Evolutionary conservation across 2,329 filamentous ascomycete species (phyloP), one percentile per base, ranked within the genome.

Genomic region (Aspergillus ruber): DNA sequence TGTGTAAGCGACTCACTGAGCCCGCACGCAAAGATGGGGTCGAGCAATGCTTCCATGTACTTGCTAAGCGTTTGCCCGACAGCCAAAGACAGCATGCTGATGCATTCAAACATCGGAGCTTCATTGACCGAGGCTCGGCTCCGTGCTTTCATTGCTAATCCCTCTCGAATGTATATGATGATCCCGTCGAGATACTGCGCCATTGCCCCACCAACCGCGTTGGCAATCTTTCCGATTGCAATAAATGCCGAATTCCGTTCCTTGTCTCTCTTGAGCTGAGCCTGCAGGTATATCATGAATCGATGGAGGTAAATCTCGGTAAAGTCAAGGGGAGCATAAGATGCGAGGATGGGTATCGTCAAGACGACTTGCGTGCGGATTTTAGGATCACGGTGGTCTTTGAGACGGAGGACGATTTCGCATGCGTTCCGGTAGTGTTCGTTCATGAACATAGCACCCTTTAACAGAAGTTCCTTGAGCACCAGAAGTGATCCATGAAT

Each of bases 391-490:
- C 88, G 83, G 59, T 97, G 89, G 58, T 98, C 93, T 67, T 95
- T 95, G 67, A 95, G 88, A 52, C 87, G 86, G 55, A 91, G 84
- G 32, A 96, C 88, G 53, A 93, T 90, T 53, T 98, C 93, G 65
- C 91, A 97, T 9, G 89, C 85, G 58, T 95, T 88, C 49, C 85
- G 82, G 68, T 97, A 98, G 63, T 90, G 83, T 35, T 90, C 88
- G 61, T 95, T 90, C 93, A 98, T 97, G 69, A 95, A 98, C 91
- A 98, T 98, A 58, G 90, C 90, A 45, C 93, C 93, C 65, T 95
- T 91, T 53, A 93, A 82, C 15, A 98, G 81, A 42, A 98, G 79
- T 70, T 97, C 91, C 66, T 91, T 94, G 60, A 97, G 79, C 1
- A 94, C 90, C 17, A 98, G 78, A 36, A 98, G 78, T 2, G 91